Base-by-base conservation (phyloP, 352 stramenopile genomes). In the Phytopythium kandeliae region DNA sequence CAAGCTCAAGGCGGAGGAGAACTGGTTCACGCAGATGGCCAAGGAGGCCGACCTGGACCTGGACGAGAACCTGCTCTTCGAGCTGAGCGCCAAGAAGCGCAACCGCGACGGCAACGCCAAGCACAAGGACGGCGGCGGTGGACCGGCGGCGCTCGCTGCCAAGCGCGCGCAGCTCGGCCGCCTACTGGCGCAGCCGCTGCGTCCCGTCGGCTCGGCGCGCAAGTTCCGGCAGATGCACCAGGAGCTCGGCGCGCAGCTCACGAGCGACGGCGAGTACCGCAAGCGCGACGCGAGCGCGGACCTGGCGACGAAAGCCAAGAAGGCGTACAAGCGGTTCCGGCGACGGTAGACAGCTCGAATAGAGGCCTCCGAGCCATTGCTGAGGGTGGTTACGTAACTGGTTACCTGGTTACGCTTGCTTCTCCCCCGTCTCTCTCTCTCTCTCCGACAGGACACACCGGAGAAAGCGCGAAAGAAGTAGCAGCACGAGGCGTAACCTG, bases 21-120 rank as follows among this genome's bases (percentile, higher is more conserved):
- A 69, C 43, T 94, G 84, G 84, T 92, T 92, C 53, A 67, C 71
- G 35, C 84, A 94, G 55, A 94, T 94, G 84, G 84, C 84, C 36
- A 72, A 79, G 36, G 84, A 74, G 10, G 78, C 81, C 13, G 84
- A 91, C 37, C 57, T 94, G 51, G 81, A 91, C 43, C 61, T 94
- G 60, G 84, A 94, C 57, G 81, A 94, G 16, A 78, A 87, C 48
- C 64, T 91, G 46, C 40, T 91, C 37, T 71, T 76, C 52, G 77
- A 89, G 43, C 59, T 91, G 38, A 65, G 73, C 35, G 65, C 67
- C 24, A 89, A 93, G 58, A 78, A 85, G 62, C 55, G 71, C 31
- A 81, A 78, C 47, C 66, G 76, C 37, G 63, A 66, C 17, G 58
- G 50, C 25, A 67, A 66, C 48, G 71, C 70, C 48, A 81, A 75